Evolutionary conservation across 176 grass and related monocot genomes (phyloP), one percentile per base, ranked within the genome.

Genomic region (Eragrostis curvula): DNA sequence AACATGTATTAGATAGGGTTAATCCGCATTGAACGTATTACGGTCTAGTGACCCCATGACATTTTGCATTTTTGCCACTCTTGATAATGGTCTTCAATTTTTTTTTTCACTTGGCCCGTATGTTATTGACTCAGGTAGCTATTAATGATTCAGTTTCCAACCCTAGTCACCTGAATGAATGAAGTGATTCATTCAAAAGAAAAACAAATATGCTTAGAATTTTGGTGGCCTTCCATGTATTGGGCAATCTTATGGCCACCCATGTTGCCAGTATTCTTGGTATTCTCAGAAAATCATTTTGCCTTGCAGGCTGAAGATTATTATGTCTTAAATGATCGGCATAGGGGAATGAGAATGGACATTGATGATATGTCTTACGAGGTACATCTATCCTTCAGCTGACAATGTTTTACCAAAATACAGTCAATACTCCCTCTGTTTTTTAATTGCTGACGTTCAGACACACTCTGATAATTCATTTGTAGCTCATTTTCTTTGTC

Each of bases 301-400:
- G 66, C 58, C 51, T 85, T 80, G 71, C 81, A 88, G 90, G 73
- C 61, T 78, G 63, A 58, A 73, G 84, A 86, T 85, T 79, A 84
- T 59, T 60, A 67, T 42, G 71, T n/a, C 25, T 74, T 72, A 12
- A 49, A 43, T 59, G 93, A 96, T 90, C 66, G n/a, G 39, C 85
- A 96, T 67, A 84, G 88, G 36, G 90, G 63, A 66, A 90, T 96
- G 93, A 90, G 93, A 73, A 90, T 96, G 93, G 82, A 96, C 60
- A 96, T 96, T 46, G 93, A 96, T 58, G 51, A 84, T 50, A 96
- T 96, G 93, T 90, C 93, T 60, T 96, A 92, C 70, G 93, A 96
- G 90, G 93, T 92, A 72, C 5, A 65, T 86, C 28, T 87, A 68
- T 40, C 53, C 74, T 74, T 88, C 50, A 51, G 16, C 25, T 88